Evolutionary conservation across 108 stramenopile genomes (phyloP).

Genomic region (Hondaea fermentalgiana): DNA sequence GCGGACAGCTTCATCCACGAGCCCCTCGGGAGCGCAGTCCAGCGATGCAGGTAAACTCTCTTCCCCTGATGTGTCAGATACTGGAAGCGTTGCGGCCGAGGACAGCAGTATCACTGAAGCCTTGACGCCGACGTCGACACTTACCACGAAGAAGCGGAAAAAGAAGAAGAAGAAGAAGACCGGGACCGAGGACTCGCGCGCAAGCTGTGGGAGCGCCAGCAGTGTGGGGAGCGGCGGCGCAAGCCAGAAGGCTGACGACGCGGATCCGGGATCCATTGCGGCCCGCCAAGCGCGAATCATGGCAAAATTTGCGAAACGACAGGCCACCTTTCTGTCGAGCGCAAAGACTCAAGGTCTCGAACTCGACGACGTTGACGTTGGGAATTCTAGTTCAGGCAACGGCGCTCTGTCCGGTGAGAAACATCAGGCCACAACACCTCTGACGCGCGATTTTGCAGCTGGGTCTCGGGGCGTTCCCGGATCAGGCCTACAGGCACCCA

Average conservation of each 20-base stretch:
- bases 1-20: no score
- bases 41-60: background rate
- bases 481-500: no score
- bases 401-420: no score
- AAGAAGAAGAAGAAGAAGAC: constrained; percentile 18
- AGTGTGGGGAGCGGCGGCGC: background rate
- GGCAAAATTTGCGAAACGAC: background rate
- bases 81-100: background rate
- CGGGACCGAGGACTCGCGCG: background rate
- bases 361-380: background rate
- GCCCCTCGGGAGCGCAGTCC: no score
- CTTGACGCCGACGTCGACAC: no score
- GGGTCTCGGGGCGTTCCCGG: no score
- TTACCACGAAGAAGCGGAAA: background rate
- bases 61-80: background rate
- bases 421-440: no score
- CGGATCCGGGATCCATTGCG: background rate
- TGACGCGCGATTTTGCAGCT: no score
- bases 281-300: background rate
- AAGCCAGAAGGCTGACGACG: background rate
- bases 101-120: no score
- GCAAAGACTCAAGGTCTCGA: background rate
- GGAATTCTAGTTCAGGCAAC: no score
- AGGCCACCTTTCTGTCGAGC: background rate
- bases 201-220: no score